Conservation (phyloP, 2,329 filamentous ascomycete genomes). For the Fusarium sp. region DNA sequence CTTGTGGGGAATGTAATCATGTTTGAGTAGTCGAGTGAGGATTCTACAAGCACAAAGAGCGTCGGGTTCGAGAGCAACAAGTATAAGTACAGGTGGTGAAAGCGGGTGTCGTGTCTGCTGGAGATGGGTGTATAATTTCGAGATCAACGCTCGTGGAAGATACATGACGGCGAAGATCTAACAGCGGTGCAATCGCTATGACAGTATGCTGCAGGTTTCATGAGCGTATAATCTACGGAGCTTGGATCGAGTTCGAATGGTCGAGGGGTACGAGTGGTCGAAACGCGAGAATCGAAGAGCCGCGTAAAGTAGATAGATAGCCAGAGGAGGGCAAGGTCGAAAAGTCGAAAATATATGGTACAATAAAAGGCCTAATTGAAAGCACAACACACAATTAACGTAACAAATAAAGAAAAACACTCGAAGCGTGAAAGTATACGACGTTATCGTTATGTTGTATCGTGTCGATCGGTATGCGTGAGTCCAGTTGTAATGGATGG, state of each 20-base stretch:
- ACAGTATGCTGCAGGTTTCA: constrained; percentile 41
- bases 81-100: constrained; percentile 89
- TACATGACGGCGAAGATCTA: constrained; percentile 74
- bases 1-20: constrained; percentile 98
- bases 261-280: constrained; percentile 27
- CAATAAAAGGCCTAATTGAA: neutral
- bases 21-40: constrained; percentile 90
- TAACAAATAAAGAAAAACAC: constrained; percentile 1
- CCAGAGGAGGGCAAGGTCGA: neutral
- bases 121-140: constrained; percentile 91
- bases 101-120: constrained; percentile 88
- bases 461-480: constrained; percentile 10
- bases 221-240: constrained; percentile 37
- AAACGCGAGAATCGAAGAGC: constrained; percentile 33
- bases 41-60: constrained; percentile 96
- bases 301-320: constrained; percentile 39
- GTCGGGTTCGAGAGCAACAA: constrained; percentile 94
- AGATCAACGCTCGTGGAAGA: constrained; percentile 89
- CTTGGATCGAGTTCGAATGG: constrained; percentile 15
- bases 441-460: constrained; percentile 22
- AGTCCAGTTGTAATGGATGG: constrained; percentile 1
- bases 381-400: constrained; percentile 4
- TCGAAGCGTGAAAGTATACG: constrained; percentile 2
- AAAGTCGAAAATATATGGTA: constrained; percentile 1
- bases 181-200: constrained; percentile 35